These are phyloP conservation scores for Haplographium delicatum DNA, from an alignment of 495 filamentous ascomycete genomes.

Conservation along the genomic window DNA sequence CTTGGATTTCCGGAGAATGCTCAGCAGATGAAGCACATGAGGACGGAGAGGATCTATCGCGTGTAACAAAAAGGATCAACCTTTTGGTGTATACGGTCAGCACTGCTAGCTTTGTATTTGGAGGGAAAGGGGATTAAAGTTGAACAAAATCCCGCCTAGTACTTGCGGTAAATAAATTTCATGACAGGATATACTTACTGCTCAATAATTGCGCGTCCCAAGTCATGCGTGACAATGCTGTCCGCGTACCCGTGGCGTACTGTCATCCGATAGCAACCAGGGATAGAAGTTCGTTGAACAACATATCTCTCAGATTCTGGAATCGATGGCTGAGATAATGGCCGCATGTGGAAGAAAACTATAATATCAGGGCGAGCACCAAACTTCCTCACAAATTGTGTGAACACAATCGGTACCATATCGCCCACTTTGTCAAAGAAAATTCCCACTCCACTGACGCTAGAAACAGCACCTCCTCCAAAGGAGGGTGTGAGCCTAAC, in stretches of 20 bases:
- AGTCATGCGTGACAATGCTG: slow-evolving; percentile 55
- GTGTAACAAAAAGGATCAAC: slow-evolving; percentile 46
- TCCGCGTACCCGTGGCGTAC: slow-evolving; percentile 69
- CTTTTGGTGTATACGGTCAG: neutral
- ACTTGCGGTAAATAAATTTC: too few relatives aligned
- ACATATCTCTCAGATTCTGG: slow-evolving; percentile 36
- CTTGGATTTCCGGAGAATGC: slow-evolving; percentile 33
- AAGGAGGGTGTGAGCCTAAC: slow-evolving; percentile 33
- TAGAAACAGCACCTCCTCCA: slow-evolving; percentile 41
- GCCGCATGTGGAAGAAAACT: slow-evolving; percentile 60
- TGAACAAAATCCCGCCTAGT: too few relatives aligned
- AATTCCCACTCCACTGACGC: slow-evolving; percentile 50
- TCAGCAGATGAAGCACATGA: slow-evolving; percentile 19
- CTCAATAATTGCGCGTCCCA: slow-evolving; percentile 54
- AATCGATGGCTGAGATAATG: slow-evolving; percentile 47
- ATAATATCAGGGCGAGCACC: slow-evolving; percentile 49
- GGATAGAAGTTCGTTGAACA: slow-evolving; percentile 38
- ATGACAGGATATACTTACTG: too few relatives aligned
- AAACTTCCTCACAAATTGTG: slow-evolving; percentile 61
- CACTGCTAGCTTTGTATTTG: too few relatives aligned
- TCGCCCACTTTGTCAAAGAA: slow-evolving; percentile 63
- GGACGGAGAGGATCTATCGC: slow-evolving; percentile 24
- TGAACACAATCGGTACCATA: slow-evolving; percentile 51
- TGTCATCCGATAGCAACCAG: slow-evolving; percentile 59
- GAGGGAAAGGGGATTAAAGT: too few relatives aligned